Base-by-base conservation (phyloP, 768 basidiomycete genomes). In the Naganishia randhawae region DNA sequence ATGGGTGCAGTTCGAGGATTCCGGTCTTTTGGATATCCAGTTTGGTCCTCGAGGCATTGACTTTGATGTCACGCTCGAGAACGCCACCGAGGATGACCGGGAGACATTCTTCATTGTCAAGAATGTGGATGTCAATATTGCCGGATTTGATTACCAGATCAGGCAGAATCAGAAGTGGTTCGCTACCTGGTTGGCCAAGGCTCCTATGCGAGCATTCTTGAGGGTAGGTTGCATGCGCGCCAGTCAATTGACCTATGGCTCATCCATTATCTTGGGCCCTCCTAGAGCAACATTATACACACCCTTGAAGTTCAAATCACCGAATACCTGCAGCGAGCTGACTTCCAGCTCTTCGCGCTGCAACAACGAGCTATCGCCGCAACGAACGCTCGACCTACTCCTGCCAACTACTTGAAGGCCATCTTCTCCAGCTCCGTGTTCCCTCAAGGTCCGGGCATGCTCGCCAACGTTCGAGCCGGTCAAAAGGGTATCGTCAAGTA, bases 281-380 rank as follows among this genome's bases (percentile, higher is more conserved):
- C n/a, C 29, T 55, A 51, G 74, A 73, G 73, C 66, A 78, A 78
- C 75, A 68, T 79, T 52, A 74, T 75, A 7, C 69, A 73, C 55
- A 75, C 78, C 31, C 72, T 79, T 61, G 78, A 79, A 72, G 69
- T 71, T 25, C 78, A 79, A 68, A 77, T 79, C 62, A 69, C 72
- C 45, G 76, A 78, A 66, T 77, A 76, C 67, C 72, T 79, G 63
- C 66, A 72, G 51, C 54, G 57, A 37, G 77, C 77, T 62, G 78
- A 79, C 68, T 75, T 76, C 74, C 65, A 70, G 65, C 88, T 88
- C 70, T 83, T 94, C 45, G 82, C 83, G 48, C 83, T 97, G 13
- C 86, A 92, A 32, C 96, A 98, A 79, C 86, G 93, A 50, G 91
- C 90, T 3, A 90, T 93, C 66, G 92, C 95, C 3, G 97, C 93